These are phyloP conservation scores for Lasiodiplodia theobromae DNA, from an alignment of 2,329 filamentous ascomycete genomes.

Conservation along the genomic window DNA sequence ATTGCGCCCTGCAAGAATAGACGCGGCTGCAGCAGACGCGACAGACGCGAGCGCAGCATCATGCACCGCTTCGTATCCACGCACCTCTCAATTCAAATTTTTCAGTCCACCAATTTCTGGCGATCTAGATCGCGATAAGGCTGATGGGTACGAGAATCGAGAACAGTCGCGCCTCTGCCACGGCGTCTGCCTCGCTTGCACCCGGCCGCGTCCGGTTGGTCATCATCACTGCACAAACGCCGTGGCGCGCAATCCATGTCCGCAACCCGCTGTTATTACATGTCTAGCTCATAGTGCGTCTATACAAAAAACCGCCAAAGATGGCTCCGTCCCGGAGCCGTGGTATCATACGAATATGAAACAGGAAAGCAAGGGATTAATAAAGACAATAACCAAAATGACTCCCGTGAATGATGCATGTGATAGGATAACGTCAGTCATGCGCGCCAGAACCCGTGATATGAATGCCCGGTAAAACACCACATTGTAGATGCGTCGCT, in stretches of 20 bases:
- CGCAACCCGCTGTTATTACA: slow-evolving; percentile 17
- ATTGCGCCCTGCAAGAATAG: background rate
- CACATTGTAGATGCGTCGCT: slow-evolving; percentile 24
- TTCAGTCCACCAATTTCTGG: slow-evolving; percentile 1
- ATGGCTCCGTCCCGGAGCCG: slow-evolving; percentile 11
- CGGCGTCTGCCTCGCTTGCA: slow-evolving; percentile 8
- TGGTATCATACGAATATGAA: slow-evolving; percentile 29
- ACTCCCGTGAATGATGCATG: slow-evolving; percentile 18
- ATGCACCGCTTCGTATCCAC: slow-evolving; percentile 11
- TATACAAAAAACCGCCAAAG: slow-evolving; percentile 13
- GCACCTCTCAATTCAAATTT: background rate
- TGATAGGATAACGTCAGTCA: slow-evolving; percentile 22
- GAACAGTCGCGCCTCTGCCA: slow-evolving; percentile 2
- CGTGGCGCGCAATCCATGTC: slow-evolving; percentile 1
- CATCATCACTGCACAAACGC: background rate
- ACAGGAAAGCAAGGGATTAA: slow-evolving; percentile 18
- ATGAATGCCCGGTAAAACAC: slow-evolving; percentile 25
- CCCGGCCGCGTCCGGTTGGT: slow-evolving; percentile 10
- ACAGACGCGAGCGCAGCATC: background rate
- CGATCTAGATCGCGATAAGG: slow-evolving; percentile 24
- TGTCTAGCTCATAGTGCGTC: slow-evolving; percentile 9
- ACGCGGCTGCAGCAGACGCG: background rate
- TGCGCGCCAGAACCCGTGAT: slow-evolving; percentile 20
- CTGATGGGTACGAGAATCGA: slow-evolving; percentile 22
- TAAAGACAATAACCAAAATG: slow-evolving; percentile 3